These are phyloP conservation scores for Mortierella sp. DNA, from an alignment of 371 early-diverging fungal genomes.

Conservation along the genomic window DNA sequence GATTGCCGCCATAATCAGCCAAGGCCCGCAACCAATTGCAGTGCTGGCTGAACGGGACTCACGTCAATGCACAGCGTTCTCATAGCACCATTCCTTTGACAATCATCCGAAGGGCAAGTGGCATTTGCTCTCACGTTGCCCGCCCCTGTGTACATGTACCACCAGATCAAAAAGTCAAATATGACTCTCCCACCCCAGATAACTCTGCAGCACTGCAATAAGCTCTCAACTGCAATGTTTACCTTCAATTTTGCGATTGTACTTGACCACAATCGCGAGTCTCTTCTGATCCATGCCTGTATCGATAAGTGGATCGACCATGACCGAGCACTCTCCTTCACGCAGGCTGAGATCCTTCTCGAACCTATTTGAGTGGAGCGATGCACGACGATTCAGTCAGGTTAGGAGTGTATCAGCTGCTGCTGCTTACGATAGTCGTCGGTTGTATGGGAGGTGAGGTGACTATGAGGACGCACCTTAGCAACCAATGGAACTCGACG, in stretches of 20 bases:
- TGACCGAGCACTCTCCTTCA: constrained; percentile 59
- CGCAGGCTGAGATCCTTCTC: constrained; percentile 56
- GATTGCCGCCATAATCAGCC: too few species aligned
- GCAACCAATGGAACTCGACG: constrained; percentile 64
- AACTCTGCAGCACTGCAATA: too few species aligned
- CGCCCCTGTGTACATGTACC: too few species aligned
- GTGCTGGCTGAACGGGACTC: too few species aligned
- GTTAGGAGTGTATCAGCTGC: too few species aligned
- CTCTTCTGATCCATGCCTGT: constrained; percentile 49
- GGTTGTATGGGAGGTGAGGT: background rate
- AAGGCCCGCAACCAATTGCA: too few species aligned
- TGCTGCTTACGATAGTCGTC: background rate
- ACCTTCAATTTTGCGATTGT: constrained; percentile 75
- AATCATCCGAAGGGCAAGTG: too few species aligned
- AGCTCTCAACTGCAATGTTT: constrained; percentile 4
- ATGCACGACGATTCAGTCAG: background rate
- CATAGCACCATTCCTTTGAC: too few species aligned
- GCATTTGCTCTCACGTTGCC: too few species aligned
- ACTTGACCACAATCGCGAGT: constrained; percentile 65
- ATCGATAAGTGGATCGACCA: constrained; percentile 56
- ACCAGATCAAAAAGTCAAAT: too few species aligned
- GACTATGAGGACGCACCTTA: constrained; percentile 46
- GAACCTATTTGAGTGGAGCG: constrained; percentile 54
- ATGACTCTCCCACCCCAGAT: too few species aligned
- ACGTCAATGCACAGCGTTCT: too few species aligned